A percentile compares a stretch with the other conserved stretches of the same genome.
Conservation (phyloP, 1,139 yeast species). For the Arxiozyma bovina region DNA sequence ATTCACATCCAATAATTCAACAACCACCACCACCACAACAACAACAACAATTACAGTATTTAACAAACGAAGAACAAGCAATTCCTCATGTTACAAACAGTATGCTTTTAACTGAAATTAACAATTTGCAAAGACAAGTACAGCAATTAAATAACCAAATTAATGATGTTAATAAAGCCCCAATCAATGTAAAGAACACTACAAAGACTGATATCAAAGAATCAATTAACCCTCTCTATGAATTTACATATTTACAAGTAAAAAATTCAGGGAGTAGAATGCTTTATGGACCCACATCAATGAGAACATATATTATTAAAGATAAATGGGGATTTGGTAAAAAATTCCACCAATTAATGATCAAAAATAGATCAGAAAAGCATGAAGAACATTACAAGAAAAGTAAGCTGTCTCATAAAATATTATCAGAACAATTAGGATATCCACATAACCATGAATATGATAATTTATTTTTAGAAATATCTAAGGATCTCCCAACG, state of each 20-base stretch:
- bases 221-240: conserved; percentile 12
- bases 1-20: neutral
- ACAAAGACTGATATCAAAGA: neutral
- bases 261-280: conserved; percentile 14
- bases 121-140: neutral
- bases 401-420: neutral
- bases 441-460: neutral
- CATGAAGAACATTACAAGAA: conserved; percentile 14
- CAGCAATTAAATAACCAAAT: neutral
- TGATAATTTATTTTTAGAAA: conserved; percentile 10
- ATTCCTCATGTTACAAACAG: neutral
- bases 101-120: neutral
- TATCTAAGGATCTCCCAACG: conserved; percentile 19
- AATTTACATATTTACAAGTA: conserved; percentile 8
- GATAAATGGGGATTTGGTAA: conserved; percentile 14
- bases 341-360: conserved; percentile 18
- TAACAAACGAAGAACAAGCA: neutral
- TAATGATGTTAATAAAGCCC: neutral
- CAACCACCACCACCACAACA: neutral
- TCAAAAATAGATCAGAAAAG: conserved; percentile 17
- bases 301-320: conserved; percentile 13
- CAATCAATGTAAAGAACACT: neutral
- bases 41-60: neutral
- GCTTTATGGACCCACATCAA: conserved; percentile 24
- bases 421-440: conserved; percentile 2